Base-by-base conservation (phyloP, 1,284 basidiomycete species). In the Hemileia vastatrix region DNA sequence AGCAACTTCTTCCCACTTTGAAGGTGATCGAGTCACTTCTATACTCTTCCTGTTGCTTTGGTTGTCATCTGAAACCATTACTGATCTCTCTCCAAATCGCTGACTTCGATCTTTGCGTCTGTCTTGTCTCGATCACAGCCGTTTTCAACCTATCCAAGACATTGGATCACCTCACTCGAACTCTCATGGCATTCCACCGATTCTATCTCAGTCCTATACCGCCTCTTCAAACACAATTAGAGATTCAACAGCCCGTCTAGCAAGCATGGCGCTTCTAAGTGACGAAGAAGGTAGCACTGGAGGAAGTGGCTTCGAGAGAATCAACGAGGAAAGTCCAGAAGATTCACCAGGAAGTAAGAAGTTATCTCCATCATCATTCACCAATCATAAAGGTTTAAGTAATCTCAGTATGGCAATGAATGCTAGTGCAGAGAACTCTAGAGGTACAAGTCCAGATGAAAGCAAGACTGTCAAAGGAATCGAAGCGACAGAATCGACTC, bases 161-260 rank as follows among this genome's bases (percentile, higher is more conserved):
- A n/a, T n/a, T n/a, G n/a, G n/a, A n/a, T n/a, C n/a, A n/a, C 24
- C 51, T 23, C 69, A 70, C 48, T 8, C 60, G 6, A 32, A 18
- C 31, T 27, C 27, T 27, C 52, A 44, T 23, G 45, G 65, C 15
- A 64, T 31, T 36, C 63, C 57, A 9, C 63, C 68, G 1, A 24
- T 69, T 15, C 58, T 66, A 0, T 67, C 69, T 1, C 66, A 67
- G 43, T 68, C 70, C 3, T 75, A 71, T 63, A 72, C 73, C 4
- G 73, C 72, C 8, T 72, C 70, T 2, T 67, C 65, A 3, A 65
- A 66, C 15, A 68, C 67, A 2, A 74, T 75, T 33, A 67, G 73
- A 5, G 71, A 69, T 40, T 65, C 68, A 8, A 75, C 73, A 0
- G 73, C 73, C 8, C 71, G 70, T 24, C 67, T 75, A 1, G 73